A percentile compares a stretch with the other conserved stretches of the same genome.
phyloP scores from a whole-genome alignment of 2,329 filamentous ascomycete species.

The Periconia sp. region DNA sequence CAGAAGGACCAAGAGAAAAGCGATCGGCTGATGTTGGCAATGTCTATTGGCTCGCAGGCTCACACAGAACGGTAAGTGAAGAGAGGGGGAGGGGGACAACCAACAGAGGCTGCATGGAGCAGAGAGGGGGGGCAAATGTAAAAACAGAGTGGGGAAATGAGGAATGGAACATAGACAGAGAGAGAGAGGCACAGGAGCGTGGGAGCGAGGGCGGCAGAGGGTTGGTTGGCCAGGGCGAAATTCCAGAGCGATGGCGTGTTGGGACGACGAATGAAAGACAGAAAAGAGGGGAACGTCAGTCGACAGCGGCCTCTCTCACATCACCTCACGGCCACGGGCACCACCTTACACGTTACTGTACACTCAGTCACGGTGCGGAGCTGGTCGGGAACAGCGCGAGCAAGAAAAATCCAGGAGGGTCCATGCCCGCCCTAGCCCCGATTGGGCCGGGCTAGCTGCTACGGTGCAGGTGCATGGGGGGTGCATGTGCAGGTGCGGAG shows the following conservation, averaged over 20 bases:
- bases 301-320: too few species aligned
- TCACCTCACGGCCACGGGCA: too few species aligned
- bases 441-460: too few species aligned
- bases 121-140: too few species aligned
- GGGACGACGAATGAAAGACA: not conserved
- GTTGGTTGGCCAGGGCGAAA: not conserved
- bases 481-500: too few species aligned
- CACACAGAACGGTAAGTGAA: not conserved
- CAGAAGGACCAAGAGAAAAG: not conserved
- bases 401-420: slow-evolving; percentile 14
- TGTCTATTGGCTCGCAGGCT: too few species aligned
- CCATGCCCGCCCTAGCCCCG: too few species aligned
- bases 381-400: not conserved
- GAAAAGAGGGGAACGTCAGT: not conserved
- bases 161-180: not conserved
- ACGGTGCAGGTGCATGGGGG: too few species aligned
- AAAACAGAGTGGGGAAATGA: too few species aligned
- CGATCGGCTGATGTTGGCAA: slow-evolving; percentile 7
- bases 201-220: not conserved
- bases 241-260: not conserved
- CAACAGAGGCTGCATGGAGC: too few species aligned
- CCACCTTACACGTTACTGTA: too few species aligned
- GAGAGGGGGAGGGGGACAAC: not conserved
- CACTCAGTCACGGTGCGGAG: not conserved
- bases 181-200: not conserved